Evolutionary conservation across 805 yeast genomes (phyloP), one percentile per base, ranked within the genome.

Genomic region (Maudiozyma barnettii): DNA sequence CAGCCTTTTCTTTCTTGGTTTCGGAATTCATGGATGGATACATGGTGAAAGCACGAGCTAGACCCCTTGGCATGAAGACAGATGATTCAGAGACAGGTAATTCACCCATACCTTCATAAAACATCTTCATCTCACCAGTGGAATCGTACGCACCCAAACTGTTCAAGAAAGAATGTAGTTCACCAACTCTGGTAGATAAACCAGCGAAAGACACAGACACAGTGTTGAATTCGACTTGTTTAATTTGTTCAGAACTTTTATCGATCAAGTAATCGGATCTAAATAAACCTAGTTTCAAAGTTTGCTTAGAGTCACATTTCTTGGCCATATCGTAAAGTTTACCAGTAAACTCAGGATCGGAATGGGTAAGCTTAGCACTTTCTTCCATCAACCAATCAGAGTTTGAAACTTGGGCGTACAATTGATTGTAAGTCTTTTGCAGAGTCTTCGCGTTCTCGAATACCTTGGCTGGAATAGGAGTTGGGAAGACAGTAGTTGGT

Each of bases 151-250:
- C 64, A 2, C 89, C 89, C 7, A 70, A 58, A 4, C 65, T 59
- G 60, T 84, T 83, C 58, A 84, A 65, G 56, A 76, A 86, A 19
- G 73, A 64, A 65, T 93, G 99, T 48, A 87, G 69, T 54, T 77
- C 71, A 19, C 93, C 84, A 22, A 87, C 91, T 61, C 82, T 84
- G 13, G 88, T 64, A 1, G 95, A 82, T 48, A 93, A 71, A 0
- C 95, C 98, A 19, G 95, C 96, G 69, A 93, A 93, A 1, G 97
- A 90, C 3, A 91, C 96, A 57, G 96, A 84, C 3, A 93, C 87
- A 1, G 99, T 90, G 66, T 93, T 93, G 70, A 91, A 91, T 64
- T 93, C 99, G 45, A 93, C 93, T 65, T 93, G 99, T 61, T 91
- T 90, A 58, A 91, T 83, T 23, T 65, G 63, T 13, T 66, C 65